Conservation (phyloP, 2,329 filamentous ascomycete species). For the Rhinocladiella similis region DNA sequence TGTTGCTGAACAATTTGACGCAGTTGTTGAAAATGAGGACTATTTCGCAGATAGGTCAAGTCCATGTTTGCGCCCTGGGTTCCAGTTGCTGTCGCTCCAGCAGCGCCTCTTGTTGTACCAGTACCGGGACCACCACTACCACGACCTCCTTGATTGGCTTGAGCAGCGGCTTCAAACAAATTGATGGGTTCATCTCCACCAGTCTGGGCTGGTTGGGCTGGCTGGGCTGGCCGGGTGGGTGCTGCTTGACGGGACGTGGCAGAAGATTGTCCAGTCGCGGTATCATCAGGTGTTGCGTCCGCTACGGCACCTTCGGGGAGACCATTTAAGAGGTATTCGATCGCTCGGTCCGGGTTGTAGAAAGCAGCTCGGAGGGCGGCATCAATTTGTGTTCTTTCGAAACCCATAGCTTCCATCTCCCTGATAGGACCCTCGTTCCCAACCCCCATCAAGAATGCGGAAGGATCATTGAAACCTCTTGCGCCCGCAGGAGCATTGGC, state of each 20-base stretch:
- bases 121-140: background rate
- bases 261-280: conserved; percentile 12
- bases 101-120: conserved; percentile 36
- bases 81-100: conserved; percentile 43
- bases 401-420: conserved; percentile 98
- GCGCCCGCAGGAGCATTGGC: conserved; percentile 44
- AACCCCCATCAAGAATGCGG: conserved; percentile 80
- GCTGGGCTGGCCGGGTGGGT: conserved; percentile 35
- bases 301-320: conserved; percentile 83
- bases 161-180: conserved; percentile 88
- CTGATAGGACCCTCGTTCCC: conserved; percentile 79
- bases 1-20: conserved; percentile 96
- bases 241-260: conserved; percentile 37
- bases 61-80: conserved; percentile 65
- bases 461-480: conserved; percentile 66
- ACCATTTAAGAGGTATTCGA: conserved; percentile 90
- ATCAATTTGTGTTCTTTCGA: conserved; percentile 83
- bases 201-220: conserved; percentile 38
- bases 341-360: conserved; percentile 94
- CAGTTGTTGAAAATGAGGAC: conserved; percentile 96
- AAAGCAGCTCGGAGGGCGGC: conserved; percentile 94
- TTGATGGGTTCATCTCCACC: conserved; percentile 70
- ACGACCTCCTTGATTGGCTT: conserved; percentile 56
- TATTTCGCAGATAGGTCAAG: conserved; percentile 90
- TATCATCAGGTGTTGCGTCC: conserved; percentile 51